Evolutionary conservation across 305 asterid species (phyloP).

Genomic region (Fraxinus latifolia): DNA sequence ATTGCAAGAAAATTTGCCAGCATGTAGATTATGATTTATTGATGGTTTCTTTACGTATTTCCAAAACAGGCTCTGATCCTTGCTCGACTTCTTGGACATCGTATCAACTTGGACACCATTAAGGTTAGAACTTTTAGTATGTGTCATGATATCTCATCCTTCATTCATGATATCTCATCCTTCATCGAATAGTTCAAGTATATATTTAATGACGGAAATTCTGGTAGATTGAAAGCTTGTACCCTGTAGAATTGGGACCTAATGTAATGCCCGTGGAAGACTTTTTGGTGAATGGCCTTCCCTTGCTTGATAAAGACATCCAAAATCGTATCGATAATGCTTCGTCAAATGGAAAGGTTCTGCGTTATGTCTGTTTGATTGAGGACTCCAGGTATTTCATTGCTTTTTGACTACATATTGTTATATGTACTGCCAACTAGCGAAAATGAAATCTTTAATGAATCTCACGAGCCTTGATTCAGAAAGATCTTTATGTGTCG

Average conservation of each 20-base stretch:
- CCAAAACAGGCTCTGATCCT: constrained; percentile 71
- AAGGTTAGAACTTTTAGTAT: constrained; percentile 46
- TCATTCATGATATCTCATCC: neutral
- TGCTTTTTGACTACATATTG: constrained; percentile 3
- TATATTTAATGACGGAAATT: constrained; percentile 7
- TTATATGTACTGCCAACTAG: neutral
- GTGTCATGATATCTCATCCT: constrained; percentile 1
- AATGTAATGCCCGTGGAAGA: constrained; percentile 68
- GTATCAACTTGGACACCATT: constrained; percentile 58
- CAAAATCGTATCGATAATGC: constrained; percentile 53
- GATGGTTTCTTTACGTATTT: constrained; percentile 16
- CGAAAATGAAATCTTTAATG: neutral
- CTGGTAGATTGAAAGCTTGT: constrained; percentile 81
- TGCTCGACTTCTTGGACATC: constrained; percentile 84
- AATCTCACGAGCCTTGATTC: neutral
- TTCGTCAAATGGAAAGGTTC: constrained; percentile 72
- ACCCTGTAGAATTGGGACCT: constrained; percentile 77
- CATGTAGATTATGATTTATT: neutral
- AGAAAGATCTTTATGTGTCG: neutral
- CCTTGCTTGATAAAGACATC: constrained; percentile 59
- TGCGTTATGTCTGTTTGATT: constrained; percentile 84
- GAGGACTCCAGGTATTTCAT: constrained; percentile 60
- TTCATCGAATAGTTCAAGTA: neutral
- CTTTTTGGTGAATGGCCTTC: constrained; percentile 69
- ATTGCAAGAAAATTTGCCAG: constrained; percentile 1